Evolutionary conservation across 805 yeast genomes (phyloP), one percentile per base, ranked within the genome.

Genomic region (Myxozyma mucilagina): DNA sequence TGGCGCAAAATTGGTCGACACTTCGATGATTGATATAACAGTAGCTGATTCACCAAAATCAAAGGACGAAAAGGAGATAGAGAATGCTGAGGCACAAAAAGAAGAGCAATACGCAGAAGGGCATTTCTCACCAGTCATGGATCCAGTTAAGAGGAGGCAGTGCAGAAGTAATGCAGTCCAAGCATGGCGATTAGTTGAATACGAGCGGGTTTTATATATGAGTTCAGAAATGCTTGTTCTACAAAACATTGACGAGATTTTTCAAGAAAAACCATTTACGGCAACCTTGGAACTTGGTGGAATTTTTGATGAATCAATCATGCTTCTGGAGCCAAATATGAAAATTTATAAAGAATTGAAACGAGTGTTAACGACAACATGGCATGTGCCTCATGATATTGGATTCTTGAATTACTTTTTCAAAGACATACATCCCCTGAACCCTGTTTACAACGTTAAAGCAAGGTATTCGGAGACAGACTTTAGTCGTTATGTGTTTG

Each of bases 251-350:
- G 67, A 63, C 39, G 60, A 60, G 14, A 39, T 63, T 14, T 63
- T 63, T 42, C 65, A 57, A 35, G 60, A 61, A 31, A 43, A 53
- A 13, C 59, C 62, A 4, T 61, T 63, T 50, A 47, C 67, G 4
- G 61, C 62, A n/a, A 44, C 67, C 6, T 39, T 61, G 10, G 67
- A 63, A n/a, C 55, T 57, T 5, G 67, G 66, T 2, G 65, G 67
- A 2, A 42, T 61, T 9, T 32, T 63, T 16, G 67, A 63, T 38
- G 66, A 61, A 16, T 61, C 66, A 11, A 57, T 63, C n/a, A 53
- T 63, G 65, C 60, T 63, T 6, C 16, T 63, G 8, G 58, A 52
- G 41, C 66, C 67, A 7, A 55, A 45, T 41, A 61, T 61, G 62
- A 35, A 39, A 14, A 29, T 51, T 2, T 63, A 63, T 51, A 55